phyloP scores from a whole-genome alignment of 1,284 basidiomycete species.

The Erythrobasidium hasegawianum region DNA sequence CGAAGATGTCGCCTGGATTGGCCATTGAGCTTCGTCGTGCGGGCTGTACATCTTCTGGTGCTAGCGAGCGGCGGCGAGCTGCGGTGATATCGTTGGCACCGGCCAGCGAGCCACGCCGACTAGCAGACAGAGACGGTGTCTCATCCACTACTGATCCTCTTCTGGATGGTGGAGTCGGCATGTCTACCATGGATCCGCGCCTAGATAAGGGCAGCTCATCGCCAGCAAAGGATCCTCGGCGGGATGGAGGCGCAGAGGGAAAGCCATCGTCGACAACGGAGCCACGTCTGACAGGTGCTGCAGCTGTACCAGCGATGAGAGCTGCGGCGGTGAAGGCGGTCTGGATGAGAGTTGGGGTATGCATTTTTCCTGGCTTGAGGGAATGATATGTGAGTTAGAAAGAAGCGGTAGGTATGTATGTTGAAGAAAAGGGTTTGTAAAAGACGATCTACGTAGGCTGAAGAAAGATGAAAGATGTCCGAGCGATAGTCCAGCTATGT shows the following conservation, averaged over 20 bases:
- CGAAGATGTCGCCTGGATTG: conserved; percentile 18
- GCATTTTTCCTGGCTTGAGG: conserved; percentile 13
- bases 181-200: conserved; percentile 17
- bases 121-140: conserved; percentile 4
- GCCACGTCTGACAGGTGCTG: conserved; percentile 20
- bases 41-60: conserved; percentile 2
- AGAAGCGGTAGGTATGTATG: not conserved
- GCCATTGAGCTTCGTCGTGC: conserved; percentile 25
- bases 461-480: not conserved
- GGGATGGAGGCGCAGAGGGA: conserved; percentile 19
- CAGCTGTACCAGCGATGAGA: conserved; percentile 22
- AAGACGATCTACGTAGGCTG: not conserved
- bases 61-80: conserved; percentile 15
- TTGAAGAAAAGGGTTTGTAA: not conserved
- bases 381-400: not conserved
- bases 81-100: conserved; percentile 21
- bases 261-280: conserved; percentile 30
- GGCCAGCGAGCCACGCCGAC: conserved; percentile 16
- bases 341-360: conserved; percentile 27
- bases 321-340: conserved; percentile 32
- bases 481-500: conserved; percentile 1
- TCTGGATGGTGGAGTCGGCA: conserved; percentile 9
- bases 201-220: conserved; percentile 25
- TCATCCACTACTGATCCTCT: conserved; percentile 2
- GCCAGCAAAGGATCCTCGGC: conserved; percentile 18